These are phyloP conservation scores for Podaxis carcinomalis DNA, from an alignment of 768 basidiomycete genomes.

Conservation along the genomic window DNA sequence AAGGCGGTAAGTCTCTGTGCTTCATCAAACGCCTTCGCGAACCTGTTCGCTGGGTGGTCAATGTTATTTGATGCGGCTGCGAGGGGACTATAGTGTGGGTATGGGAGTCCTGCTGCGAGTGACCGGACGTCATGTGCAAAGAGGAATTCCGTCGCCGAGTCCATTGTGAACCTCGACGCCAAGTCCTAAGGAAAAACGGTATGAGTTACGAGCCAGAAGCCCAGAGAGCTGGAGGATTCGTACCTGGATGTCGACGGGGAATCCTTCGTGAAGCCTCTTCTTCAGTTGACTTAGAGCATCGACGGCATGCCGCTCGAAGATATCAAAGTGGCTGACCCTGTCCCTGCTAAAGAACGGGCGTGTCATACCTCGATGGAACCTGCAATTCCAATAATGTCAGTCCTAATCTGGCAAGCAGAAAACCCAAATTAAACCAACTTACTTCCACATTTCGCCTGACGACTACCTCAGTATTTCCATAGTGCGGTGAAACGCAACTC, in stretches of 20 bases:
- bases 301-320: conserved; percentile 53
- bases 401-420: not conserved
- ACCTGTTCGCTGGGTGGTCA: conserved; percentile 33
- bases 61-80: conserved; percentile 13
- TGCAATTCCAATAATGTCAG: conserved; percentile 12
- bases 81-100: conserved; percentile 33
- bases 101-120: conserved; percentile 43
- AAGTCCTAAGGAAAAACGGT: conserved; percentile 33
- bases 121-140: conserved; percentile 45
- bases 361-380: conserved; percentile 60
- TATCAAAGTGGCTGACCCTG: conserved; percentile 52
- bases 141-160: conserved; percentile 56
- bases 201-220: not conserved
- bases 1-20: conserved; percentile 39
- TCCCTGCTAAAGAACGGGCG: conserved; percentile 61
- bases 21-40: conserved; percentile 45
- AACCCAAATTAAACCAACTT: conserved; percentile 2
- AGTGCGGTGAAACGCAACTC: not conserved
- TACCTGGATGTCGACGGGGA: conserved; percentile 58
- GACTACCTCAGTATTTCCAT: not conserved
- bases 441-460: conserved; percentile 30
- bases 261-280: conserved; percentile 41
- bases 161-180: conserved; percentile 53
- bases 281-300: conserved; percentile 38
- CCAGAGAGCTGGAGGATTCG: not conserved